phyloP scores from a whole-genome alignment of 305 asterid species.

The Fraxinus paxiana region DNA sequence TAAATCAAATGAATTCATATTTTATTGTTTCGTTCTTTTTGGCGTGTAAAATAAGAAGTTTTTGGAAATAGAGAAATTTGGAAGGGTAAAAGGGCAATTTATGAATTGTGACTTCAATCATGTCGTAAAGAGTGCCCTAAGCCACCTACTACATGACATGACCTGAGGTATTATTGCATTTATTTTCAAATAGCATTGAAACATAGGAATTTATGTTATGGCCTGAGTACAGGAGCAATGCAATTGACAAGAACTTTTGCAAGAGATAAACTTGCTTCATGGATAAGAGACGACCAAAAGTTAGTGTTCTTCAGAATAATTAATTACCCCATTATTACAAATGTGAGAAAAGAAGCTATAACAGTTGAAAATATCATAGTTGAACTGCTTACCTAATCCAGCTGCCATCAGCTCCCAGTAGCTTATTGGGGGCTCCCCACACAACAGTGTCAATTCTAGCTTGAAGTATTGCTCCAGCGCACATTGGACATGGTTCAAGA shows the following conservation, averaged over 20 bases:
- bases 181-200: neutral
- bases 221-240: neutral
- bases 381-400: conserved; percentile 72
- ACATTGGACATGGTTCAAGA: conserved; percentile 98
- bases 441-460: conserved; percentile 88
- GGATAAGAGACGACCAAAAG: neutral
- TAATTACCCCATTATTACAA: neutral
- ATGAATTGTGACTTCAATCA: neutral
- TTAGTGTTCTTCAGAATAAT: neutral
- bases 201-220: neutral
- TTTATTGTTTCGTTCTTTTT: neutral
- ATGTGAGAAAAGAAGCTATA: conserved; percentile 12
- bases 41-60: neutral
- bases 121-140: neutral
- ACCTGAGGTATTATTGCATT: neutral
- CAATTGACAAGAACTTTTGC: neutral
- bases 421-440: conserved; percentile 99
- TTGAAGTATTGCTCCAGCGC: conserved; percentile 99
- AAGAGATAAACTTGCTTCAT: neutral
- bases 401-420: conserved; percentile 99
- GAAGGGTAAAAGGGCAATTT: neutral
- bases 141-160: neutral
- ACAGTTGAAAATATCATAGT: neutral
- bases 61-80: neutral
- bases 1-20: neutral